Percentiles rank a stretch among this genome's conserved stretches.
phyloP scores from a whole-genome alignment of 225 moss, liverwort and hornwort species.

The Lunularia cruciata region DNA sequence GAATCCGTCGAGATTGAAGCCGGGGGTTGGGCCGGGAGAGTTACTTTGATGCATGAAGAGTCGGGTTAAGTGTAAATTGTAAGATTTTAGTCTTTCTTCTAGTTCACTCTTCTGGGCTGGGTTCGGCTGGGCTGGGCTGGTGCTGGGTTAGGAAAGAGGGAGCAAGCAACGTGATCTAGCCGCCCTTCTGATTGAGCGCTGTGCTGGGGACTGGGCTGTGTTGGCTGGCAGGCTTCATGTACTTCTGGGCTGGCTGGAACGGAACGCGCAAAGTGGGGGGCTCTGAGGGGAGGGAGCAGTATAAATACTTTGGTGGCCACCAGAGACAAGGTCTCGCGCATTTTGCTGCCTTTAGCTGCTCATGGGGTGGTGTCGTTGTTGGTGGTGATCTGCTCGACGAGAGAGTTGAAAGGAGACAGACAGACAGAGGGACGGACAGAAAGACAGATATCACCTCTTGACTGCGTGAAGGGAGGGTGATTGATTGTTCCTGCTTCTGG shows the following conservation, averaged over 20 bases:
- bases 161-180: slow-evolving; percentile 3
- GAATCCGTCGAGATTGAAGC: neutral
- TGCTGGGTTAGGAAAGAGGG: neutral
- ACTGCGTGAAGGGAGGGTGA: neutral
- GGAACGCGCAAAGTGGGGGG: no score
- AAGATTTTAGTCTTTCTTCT: neutral
- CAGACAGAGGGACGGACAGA: no score
- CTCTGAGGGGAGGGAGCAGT: neutral
- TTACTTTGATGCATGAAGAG: neutral
- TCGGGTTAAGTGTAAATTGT: no score
- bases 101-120: slow-evolving; percentile 5
- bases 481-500: no score
- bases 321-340: neutral
- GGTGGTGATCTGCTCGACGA: neutral
- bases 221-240: no score
- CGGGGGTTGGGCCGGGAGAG: neutral
- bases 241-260: no score
- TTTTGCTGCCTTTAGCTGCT: neutral
- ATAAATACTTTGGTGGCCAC: neutral
- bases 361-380: neutral
- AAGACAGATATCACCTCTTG: neutral
- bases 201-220: neutral
- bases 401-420: neutral
- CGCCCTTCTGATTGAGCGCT: slow-evolving; percentile 7
- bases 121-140: neutral